Evolutionary conservation across 371 early-diverging fungal genomes (phyloP).

Genomic region (Lichtheimia ramosa): DNA sequence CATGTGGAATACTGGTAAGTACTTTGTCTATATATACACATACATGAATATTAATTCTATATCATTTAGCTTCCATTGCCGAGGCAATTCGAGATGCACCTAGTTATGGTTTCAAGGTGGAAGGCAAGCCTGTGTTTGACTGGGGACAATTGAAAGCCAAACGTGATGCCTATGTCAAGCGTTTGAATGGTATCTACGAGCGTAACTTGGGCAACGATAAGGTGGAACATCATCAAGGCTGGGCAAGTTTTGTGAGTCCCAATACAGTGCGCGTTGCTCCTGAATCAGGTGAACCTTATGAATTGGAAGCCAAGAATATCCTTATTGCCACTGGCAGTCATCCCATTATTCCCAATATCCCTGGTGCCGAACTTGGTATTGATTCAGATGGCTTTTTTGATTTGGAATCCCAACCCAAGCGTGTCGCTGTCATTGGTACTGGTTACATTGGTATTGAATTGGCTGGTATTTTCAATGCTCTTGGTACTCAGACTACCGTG

Average conservation of each 20-base stretch:
- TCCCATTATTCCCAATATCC: slow-evolving; percentile 71
- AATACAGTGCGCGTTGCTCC: slow-evolving; percentile 75
- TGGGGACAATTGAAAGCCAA: slow-evolving; percentile 81
- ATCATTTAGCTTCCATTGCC: slow-evolving; percentile 69
- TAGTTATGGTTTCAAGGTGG: slow-evolving; percentile 81
- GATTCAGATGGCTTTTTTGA: slow-evolving; percentile 97
- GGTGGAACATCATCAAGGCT: slow-evolving; percentile 83
- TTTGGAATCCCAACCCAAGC: slow-evolving; percentile 87
- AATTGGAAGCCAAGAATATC: slow-evolving; percentile 78
- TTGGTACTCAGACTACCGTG: slow-evolving; percentile 87
- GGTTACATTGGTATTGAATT: slow-evolving; percentile 97
- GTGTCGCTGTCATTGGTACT: slow-evolving; percentile 86
- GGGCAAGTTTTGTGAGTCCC: slow-evolving; percentile 78
- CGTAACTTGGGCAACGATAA: slow-evolving; percentile 85
- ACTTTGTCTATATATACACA: neutral
- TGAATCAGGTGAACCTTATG: slow-evolving; percentile 31
- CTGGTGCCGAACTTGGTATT: slow-evolving; percentile 88
- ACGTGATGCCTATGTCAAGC: slow-evolving; percentile 94
- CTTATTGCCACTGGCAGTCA: slow-evolving; percentile 88
- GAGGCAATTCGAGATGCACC: slow-evolving; percentile 87
- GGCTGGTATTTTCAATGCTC: slow-evolving; percentile 90
- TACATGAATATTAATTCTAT: neutral
- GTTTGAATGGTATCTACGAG: slow-evolving; percentile 95
- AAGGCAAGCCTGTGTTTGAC: slow-evolving; percentile 53
- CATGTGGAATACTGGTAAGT: slow-evolving; percentile 88